These are phyloP conservation scores for Coemansia asiatica DNA, from an alignment of 192 early-diverging fungal species.

Conservation along the genomic window DNA sequence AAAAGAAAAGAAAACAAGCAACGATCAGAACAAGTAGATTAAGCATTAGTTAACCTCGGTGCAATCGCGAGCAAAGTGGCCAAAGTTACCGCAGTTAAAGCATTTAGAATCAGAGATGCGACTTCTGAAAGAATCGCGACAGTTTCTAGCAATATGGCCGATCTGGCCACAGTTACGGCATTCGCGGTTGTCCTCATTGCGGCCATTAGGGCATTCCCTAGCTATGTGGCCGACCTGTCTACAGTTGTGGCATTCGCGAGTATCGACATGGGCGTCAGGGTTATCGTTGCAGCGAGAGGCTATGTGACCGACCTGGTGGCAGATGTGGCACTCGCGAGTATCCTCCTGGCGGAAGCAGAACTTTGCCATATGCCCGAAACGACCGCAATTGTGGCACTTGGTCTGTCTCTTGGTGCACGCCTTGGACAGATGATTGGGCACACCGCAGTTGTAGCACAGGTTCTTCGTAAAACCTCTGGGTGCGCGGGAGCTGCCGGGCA, in stretches of 20 bases:
- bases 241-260: conserved; percentile 49
- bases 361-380: conserved; percentile 49
- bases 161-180: conserved; percentile 42
- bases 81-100: conserved; percentile 31
- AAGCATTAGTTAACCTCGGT: neutral
- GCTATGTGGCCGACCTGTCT: conserved; percentile 49
- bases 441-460: conserved; percentile 15
- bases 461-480: neutral
- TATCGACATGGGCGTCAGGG: conserved; percentile 1
- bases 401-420: conserved; percentile 47
- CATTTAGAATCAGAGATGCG: conserved; percentile 8
- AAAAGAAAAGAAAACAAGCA: neutral
- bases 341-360: conserved; percentile 30
- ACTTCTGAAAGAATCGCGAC: conserved; percentile 14
- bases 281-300: conserved; percentile 23
- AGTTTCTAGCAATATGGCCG: conserved; percentile 45
- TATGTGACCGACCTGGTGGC: conserved; percentile 38
- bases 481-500: neutral
- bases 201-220: conserved; percentile 28
- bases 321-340: conserved; percentile 29
- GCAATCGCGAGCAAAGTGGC: conserved; percentile 47
- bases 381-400: conserved; percentile 55
- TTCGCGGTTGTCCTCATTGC: conserved; percentile 7
- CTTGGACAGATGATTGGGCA: conserved; percentile 42
- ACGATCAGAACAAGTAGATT: neutral